A percentile compares a stretch with the other conserved stretches of the same genome.
phyloP scores from a whole-genome alignment of 148 eudicot genomes.

The Heliosperma pusillum region DNA sequence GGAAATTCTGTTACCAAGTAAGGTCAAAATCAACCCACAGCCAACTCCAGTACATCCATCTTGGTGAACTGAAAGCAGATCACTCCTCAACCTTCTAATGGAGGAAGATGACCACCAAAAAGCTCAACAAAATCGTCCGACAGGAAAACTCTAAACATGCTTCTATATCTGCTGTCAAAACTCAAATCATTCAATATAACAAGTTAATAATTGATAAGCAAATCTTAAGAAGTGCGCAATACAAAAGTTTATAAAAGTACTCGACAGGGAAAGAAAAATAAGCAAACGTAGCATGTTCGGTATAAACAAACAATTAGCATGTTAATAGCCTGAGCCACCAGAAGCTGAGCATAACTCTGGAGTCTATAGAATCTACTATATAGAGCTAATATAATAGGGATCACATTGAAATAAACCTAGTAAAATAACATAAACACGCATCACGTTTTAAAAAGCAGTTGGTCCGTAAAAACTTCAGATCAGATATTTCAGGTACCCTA shows the following conservation, averaged over 20 bases:
- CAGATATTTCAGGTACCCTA: background rate
- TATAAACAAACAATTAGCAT: background rate
- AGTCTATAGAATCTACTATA: background rate
- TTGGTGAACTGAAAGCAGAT: conserved; percentile 14
- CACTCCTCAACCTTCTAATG: conserved; percentile 9
- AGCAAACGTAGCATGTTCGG: background rate
- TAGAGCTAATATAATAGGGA: background rate
- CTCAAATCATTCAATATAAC: background rate
- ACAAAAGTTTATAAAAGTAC: background rate
- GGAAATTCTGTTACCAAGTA: conserved; percentile 1
- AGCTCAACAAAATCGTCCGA: conserved; percentile 5
- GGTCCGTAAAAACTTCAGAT: background rate
- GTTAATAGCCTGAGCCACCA: background rate
- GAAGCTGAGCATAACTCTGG: background rate
- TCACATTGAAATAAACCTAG: background rate
- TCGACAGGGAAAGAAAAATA: background rate
- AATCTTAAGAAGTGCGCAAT: background rate
- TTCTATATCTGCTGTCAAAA: conserved; percentile 13
- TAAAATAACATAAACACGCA: background rate
- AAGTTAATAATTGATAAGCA: background rate
- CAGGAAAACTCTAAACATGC: conserved; percentile 8
- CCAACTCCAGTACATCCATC: conserved; percentile 11
- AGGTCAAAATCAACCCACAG: conserved; percentile 12
- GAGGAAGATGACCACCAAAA: conserved; percentile 13
- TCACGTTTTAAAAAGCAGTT: background rate